A percentile compares a stretch with the other conserved stretches of the same genome.
Conservation (phyloP, 768 basidiomycete species). For the Sporobolomyces roseus region DNA sequence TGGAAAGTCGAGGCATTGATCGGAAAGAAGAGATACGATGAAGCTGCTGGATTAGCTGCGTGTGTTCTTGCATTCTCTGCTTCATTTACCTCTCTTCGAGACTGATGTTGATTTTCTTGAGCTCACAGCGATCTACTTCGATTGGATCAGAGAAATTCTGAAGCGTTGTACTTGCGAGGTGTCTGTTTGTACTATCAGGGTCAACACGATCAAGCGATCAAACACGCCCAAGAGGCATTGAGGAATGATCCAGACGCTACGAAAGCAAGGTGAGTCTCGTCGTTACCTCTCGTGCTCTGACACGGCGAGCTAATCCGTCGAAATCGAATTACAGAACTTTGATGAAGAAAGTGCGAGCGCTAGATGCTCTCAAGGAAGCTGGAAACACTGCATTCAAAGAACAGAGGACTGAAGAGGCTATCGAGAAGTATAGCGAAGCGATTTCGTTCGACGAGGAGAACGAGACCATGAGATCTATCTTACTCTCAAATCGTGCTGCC, state of each 20-base stretch:
- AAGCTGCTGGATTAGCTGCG: constrained; percentile 71
- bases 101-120: background rate
- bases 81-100: background rate
- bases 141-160: constrained; percentile 67
- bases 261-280: constrained; percentile 52
- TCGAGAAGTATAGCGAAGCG: constrained; percentile 66
- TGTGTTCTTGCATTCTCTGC: constrained; percentile 50
- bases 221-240: constrained; percentile 67
- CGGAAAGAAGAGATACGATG: constrained; percentile 66
- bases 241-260: constrained; percentile 73
- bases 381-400: constrained; percentile 73
- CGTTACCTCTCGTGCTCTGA: background rate
- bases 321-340: constrained; percentile 53
- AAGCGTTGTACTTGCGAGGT: constrained; percentile 71
- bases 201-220: constrained; percentile 65
- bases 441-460: constrained; percentile 64
- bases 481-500: constrained; percentile 79
- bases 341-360: constrained; percentile 72
- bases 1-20: constrained; percentile 77
- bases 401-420: constrained; percentile 60
- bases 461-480: constrained; percentile 71
- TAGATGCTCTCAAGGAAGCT: constrained; percentile 78
- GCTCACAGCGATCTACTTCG: constrained; percentile 66
- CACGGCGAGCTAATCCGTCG: background rate
- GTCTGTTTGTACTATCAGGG: constrained; percentile 71